phyloP scores from a whole-genome alignment of 306 rosid species.

The Acacia acuminata region DNA sequence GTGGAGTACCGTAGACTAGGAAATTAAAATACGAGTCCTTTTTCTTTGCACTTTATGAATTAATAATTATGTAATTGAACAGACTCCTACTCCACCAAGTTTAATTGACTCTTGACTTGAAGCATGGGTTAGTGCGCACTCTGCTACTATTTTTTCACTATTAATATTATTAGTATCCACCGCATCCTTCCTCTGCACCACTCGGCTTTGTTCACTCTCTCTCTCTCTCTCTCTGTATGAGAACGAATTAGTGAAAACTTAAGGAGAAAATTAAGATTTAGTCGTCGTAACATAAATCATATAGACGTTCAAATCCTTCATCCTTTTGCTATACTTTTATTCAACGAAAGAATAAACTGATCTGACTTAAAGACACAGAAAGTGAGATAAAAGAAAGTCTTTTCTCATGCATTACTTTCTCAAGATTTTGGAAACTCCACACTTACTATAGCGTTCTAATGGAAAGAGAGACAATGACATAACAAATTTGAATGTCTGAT shows the following conservation, averaged over 20 bases:
- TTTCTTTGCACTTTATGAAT: neutral
- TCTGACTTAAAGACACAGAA: neutral
- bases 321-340: neutral
- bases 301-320: neutral
- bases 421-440: neutral
- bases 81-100: neutral
- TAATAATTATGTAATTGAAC: neutral
- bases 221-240: neutral
- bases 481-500: neutral
- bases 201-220: neutral
- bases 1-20: neutral
- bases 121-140: neutral
- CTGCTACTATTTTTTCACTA: neutral
- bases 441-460: neutral
- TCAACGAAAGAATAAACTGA: neutral
- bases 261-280: neutral
- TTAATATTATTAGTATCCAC: neutral
- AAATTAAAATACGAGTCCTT: neutral
- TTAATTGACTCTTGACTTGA: slow-evolving; percentile 13
- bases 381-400: neutral
- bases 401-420: neutral
- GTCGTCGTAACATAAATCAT: neutral
- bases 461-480: neutral
- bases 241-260: neutral
- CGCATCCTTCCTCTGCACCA: neutral